These are phyloP conservation scores for Theileria annulata DNA, from an alignment of 169 alveolate species.

Conservation along the genomic window DNA sequence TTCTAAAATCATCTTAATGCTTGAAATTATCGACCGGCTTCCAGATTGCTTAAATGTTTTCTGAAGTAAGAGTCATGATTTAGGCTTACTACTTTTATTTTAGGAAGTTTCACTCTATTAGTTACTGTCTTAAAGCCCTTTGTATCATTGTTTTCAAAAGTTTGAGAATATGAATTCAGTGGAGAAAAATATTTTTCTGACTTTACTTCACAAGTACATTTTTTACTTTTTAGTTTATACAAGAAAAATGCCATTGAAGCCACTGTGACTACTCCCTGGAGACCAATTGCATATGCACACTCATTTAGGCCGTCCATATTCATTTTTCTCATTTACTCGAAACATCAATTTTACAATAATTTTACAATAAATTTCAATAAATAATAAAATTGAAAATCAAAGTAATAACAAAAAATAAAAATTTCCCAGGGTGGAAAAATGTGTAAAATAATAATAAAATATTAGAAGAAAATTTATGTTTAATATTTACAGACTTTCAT, in stretches of 20 bases:
- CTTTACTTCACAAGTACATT: neutral
- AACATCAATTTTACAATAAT: neutral
- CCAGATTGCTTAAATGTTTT: neutral
- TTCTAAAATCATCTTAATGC: neutral
- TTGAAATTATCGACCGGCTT: constrained; percentile 3
- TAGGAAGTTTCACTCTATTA: constrained; percentile 13
- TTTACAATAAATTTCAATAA: neutral
- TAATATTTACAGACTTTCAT: constrained; percentile 34
- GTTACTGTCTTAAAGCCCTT: constrained; percentile 2
- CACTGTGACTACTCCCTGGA: constrained; percentile 53
- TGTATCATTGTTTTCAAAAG: neutral
- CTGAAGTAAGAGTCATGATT: neutral
- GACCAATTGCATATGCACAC: constrained; percentile 24
- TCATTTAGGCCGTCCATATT: neutral
- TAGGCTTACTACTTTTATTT: neutral
- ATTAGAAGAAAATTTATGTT: neutral
- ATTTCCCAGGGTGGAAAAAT: constrained; percentile 5
- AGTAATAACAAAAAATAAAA: neutral
- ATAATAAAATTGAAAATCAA: neutral
- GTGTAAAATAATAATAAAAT: neutral
- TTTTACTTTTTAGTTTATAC: constrained; percentile 24
- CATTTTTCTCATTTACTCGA: neutral
- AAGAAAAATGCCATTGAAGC: constrained; percentile 51
- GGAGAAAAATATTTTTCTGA: neutral
- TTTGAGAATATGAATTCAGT: neutral